Conservation (phyloP, 495 filamentous ascomycete genomes). For the Letharia lupina region DNA sequence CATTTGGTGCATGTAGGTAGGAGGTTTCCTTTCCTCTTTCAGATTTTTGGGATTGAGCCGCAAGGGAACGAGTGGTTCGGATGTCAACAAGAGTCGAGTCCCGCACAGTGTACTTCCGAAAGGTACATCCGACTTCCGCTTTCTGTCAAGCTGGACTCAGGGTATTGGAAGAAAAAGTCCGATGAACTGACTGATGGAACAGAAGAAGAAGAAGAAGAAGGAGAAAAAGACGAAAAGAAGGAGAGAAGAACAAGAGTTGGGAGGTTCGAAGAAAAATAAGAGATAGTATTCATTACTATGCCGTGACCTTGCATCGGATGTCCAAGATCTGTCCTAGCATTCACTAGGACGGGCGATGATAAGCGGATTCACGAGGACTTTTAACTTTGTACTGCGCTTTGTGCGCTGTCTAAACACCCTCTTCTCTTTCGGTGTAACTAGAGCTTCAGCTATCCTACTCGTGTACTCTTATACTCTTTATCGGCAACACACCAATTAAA, state of each 20-base stretch:
- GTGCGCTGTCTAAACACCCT: not conserved
- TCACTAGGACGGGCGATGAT: not conserved
- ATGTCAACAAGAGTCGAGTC: not conserved
- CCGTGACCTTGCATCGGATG: no score
- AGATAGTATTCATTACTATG: no score
- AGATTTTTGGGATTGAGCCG: not conserved
- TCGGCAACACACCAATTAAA: no score
- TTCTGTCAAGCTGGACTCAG: not conserved
- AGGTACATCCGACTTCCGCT: not conserved
- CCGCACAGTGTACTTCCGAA: not conserved
- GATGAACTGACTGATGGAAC: not conserved
- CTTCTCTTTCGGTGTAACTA: no score
- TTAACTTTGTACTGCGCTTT: not conserved
- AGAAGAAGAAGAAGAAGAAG: not conserved
- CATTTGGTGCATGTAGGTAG: not conserved
- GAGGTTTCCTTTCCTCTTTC: not conserved
- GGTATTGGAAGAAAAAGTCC: no score
- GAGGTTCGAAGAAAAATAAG: not conserved
- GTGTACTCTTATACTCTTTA: no score
- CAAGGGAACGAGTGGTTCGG: constrained; percentile 1
- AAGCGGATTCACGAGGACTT: not conserved
- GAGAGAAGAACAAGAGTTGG: not conserved
- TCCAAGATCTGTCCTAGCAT: no score
- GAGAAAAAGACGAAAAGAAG: not conserved
- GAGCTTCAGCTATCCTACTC: no score